A percentile compares a stretch with the other conserved stretches of the same genome.
Conservation (phyloP, 805 yeast species). For the Debaryomyces tyrocola region DNA sequence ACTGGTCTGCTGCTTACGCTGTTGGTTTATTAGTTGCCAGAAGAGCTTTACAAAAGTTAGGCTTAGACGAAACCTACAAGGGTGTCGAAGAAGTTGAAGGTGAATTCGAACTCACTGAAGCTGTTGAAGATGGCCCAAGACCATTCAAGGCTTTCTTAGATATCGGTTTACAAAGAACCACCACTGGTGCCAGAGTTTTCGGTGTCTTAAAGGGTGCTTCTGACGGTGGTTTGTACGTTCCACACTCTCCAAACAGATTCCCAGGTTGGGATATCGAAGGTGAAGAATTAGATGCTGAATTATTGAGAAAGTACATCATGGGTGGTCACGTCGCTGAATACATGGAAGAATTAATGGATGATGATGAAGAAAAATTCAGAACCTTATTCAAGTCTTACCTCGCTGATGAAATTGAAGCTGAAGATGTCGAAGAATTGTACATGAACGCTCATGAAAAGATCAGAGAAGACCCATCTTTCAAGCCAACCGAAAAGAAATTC, state of each 20-base stretch:
- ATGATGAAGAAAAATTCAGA: constrained; percentile 99
- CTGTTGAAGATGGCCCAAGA: constrained; percentile 98
- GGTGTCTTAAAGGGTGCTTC: constrained; percentile 99
- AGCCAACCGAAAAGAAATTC: constrained; percentile 88
- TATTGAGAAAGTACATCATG: constrained; percentile 97
- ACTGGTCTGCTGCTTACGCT: constrained; percentile 99
- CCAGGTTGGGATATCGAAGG: constrained; percentile 99
- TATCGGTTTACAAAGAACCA: constrained; percentile 99
- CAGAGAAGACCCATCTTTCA: constrained; percentile 93
- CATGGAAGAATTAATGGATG: constrained; percentile 99
- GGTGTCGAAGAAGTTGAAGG: constrained; percentile 99
- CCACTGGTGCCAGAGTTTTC: constrained; percentile 99
- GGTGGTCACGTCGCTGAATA: constrained; percentile 99
- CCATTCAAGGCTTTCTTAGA: constrained; percentile 99
- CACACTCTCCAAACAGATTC: constrained; percentile 99
- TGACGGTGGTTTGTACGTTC: constrained; percentile 99
- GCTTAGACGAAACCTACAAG: constrained; percentile 94
- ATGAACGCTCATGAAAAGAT: constrained; percentile 89
- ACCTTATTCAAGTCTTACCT: constrained; percentile 94
- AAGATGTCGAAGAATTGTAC: constrained; percentile 94
- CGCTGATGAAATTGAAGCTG: constrained; percentile 96
- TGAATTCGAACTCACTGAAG: constrained; percentile 97
- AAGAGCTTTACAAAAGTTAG: constrained; percentile 97
- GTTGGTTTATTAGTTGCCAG: constrained; percentile 98
- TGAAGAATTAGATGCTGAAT: constrained; percentile 97